Conservation (phyloP, 2,329 filamentous ascomycete species). For the Talaromyces rugulosus region DNA sequence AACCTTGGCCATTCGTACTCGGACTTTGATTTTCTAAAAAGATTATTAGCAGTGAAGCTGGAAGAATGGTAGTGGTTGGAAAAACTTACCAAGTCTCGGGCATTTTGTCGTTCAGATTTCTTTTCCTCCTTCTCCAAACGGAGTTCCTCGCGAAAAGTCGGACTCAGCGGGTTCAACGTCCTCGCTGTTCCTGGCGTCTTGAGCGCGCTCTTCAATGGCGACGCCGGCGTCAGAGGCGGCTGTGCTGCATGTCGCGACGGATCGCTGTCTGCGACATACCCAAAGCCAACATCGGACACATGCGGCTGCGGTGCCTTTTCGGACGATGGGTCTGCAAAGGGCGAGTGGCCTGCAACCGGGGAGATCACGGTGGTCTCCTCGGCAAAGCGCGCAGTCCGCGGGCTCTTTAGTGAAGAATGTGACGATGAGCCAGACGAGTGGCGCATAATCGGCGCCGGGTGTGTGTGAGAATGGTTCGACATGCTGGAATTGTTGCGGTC, state of each 20-base stretch:
- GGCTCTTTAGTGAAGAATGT: slow-evolving; percentile 43
- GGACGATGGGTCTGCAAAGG: slow-evolving; percentile 48
- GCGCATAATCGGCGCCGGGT: slow-evolving; percentile 19
- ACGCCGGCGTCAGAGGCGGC: slow-evolving; percentile 62
- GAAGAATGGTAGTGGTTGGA: too few species aligned
- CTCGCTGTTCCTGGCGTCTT: slow-evolving; percentile 79
- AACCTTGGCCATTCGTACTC: slow-evolving; percentile 90
- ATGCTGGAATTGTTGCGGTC: slow-evolving; percentile 24
- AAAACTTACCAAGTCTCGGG: slow-evolving; percentile 73
- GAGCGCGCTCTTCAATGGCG: slow-evolving; percentile 85
- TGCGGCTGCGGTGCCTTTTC: slow-evolving; percentile 48
- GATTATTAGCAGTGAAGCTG: neutral
- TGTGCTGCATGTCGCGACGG: slow-evolving; percentile 42
- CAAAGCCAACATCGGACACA: slow-evolving; percentile 85
- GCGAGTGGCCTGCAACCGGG: slow-evolving; percentile 47
- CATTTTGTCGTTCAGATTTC: slow-evolving; percentile 79
- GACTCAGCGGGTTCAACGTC: slow-evolving; percentile 76
- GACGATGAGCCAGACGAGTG: slow-evolving; percentile 27
- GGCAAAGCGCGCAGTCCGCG: slow-evolving; percentile 59
- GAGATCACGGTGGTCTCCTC: slow-evolving; percentile 63
- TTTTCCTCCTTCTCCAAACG: slow-evolving; percentile 79
- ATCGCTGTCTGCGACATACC: slow-evolving; percentile 68
- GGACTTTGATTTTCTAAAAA: slow-evolving; percentile 78
- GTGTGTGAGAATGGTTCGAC: slow-evolving; percentile 15
- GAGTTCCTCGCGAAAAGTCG: slow-evolving; percentile 86